Evolutionary conservation across 2,329 filamentous ascomycete genomes (phyloP), one percentile per base, ranked within the genome.

Genomic region (Claviceps sorghi): DNA sequence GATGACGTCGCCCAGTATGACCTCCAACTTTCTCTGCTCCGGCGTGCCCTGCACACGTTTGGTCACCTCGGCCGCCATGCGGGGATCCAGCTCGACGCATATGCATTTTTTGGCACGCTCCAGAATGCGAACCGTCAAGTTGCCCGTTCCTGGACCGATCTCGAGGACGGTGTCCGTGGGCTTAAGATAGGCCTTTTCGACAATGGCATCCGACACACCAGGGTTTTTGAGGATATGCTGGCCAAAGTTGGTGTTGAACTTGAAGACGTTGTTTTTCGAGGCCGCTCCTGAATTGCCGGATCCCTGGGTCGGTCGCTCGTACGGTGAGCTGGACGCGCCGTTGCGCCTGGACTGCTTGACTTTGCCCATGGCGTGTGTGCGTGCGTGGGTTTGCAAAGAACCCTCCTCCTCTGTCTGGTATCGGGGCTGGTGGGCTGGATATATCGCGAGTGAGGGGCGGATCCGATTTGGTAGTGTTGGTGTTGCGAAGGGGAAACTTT

Each of bases 1-100:
- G 68, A 96, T 94, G 10, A 69, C 66, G 68, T 97, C 93, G 43
- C 93, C 93, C 8, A 98, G 73, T 49, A 96, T 73, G 40, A 97
- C 82, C 60, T 96, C 89, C 40, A 98, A 73, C 58, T 88, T 82
- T 66, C 88, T 89, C 65, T 87, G 84, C 59, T 84, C 78, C 0
- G 90, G 88, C 44, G 84, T 94, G 21, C 88, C 90, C 68, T 96
- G 90, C 9, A 97, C 90, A 62, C 91, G 85, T 70, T 91, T 95
- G 46, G 88, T 93, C 57, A 96, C 79, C 71, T 97, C 93, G 54
- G 91, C 91, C 13, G 88, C 89, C 93, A 97, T 97, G 63, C 93
- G 79, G 21, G 93, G 90, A 70, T 98, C 93, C 66, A 96, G 78
- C 72, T 98, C 93, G 49, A 96, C 87, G 4, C 87, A 86, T 49